Base-by-base conservation (phyloP, 768 basidiomycete genomes). In the Gyrodon lividus region DNA sequence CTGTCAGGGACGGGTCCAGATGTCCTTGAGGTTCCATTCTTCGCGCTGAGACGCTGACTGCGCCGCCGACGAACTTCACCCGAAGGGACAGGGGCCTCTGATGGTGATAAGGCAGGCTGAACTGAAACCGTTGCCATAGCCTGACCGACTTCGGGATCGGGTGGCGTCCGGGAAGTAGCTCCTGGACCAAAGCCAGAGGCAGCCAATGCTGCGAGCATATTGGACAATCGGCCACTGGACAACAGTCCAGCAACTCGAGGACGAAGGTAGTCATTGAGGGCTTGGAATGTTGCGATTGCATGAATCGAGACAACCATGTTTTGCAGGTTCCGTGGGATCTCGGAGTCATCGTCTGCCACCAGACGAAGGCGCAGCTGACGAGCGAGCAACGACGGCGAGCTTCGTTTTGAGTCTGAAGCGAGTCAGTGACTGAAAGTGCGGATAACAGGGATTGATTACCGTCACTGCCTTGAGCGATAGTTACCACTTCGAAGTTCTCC, bases 251-350 rank as follows among this genome's bases (percentile, higher is more conserved):
- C 76, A 28, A 97, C 86, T 4, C 92, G 82, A 22, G 96, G 96
- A 1, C 93, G 87, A 12, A 98, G 81, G 67, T 98, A 99, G 67
- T 97, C 95, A 62, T 97, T 92, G 26, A 98, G 78, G 1, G 96
- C 94, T 67, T 97, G 93, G 80, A 98, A 93, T 1, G 94, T 98
- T 1, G 97, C 96, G 55, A 98, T 97, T 6, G 95, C 96, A 65
- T 98, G 96, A 54, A 98, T 98, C 6, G 95, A 98, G 19, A 98
- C 91, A 34, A 93, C 91, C 63, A 98, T 90, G 59, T 92, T 94
- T 62, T 88, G 88, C 30, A 91, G 73, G 63, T 81, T 87, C 48
- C 87, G 84, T 16, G 97, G 96, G 19, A 96, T 81, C 58, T 94
- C 93, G 0, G 89, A 83, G 30, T 89, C 91, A 46, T 97, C 92